Conservation (phyloP, 768 basidiomycete species). For the Scleroderma bovista region DNA sequence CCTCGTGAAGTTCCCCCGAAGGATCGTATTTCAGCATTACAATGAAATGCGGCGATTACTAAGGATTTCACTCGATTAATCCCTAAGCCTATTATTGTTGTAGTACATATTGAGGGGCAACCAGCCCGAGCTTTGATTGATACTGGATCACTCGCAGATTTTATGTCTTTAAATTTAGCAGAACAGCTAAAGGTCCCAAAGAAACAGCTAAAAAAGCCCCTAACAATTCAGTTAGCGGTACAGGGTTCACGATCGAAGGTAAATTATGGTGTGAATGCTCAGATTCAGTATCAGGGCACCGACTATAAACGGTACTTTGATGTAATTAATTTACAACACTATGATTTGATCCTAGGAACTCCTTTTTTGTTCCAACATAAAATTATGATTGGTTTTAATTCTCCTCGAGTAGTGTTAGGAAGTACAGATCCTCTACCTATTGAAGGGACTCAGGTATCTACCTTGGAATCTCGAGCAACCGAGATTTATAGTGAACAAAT, state of each 20-base stretch:
- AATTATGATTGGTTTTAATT: constrained; percentile 23
- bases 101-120: constrained; percentile 12
- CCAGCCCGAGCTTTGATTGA: constrained; percentile 17
- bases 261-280: constrained; percentile 9
- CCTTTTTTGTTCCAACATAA: constrained; percentile 32
- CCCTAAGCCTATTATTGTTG: constrained; percentile 1
- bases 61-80: no score
- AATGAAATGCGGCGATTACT: no score
- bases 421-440: background rate
- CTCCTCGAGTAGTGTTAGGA: constrained; percentile 7
- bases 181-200: background rate
- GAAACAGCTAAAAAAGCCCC: constrained; percentile 15
- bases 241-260: constrained; percentile 25
- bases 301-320: constrained; percentile 22
- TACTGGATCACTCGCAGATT: constrained; percentile 24
- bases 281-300: constrained; percentile 12
- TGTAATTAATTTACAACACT: constrained; percentile 31
- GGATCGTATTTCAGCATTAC: no score
- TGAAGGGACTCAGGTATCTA: no score
- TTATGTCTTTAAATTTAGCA: constrained; percentile 14
- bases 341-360: constrained; percentile 36
- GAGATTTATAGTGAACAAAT: no score
- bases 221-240: constrained; percentile 25
- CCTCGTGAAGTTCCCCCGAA: no score
- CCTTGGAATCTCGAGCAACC: no score